Evolutionary conservation across 1,284 basidiomycete genomes (phyloP).

Genomic region (Ceratobasidium sp.): DNA sequence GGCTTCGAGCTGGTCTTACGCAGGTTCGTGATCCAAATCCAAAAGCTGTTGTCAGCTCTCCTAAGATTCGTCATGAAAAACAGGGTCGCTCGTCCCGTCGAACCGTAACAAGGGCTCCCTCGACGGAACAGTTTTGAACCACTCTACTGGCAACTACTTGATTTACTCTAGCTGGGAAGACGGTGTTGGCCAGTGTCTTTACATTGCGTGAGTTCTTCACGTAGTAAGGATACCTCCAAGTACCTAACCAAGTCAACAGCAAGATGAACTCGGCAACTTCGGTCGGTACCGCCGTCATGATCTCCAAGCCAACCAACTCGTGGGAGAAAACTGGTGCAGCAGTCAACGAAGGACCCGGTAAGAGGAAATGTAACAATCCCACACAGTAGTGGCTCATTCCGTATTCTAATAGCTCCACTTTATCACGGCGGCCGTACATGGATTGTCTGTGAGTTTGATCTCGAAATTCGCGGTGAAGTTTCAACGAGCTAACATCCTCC

Average conservation of each 20-base stretch:
- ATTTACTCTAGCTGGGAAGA: slow-evolving; percentile 51
- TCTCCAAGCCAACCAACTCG: slow-evolving; percentile 50
- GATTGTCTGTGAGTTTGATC: slow-evolving; percentile 27
- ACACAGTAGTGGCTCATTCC: neutral
- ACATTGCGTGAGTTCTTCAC: slow-evolving; percentile 47
- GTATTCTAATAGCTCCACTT: neutral
- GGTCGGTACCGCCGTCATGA: slow-evolving; percentile 51
- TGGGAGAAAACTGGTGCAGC: slow-evolving; percentile 34
- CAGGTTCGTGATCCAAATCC: neutral
- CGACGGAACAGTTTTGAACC: slow-evolving; percentile 50
- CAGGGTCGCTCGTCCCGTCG: slow-evolving; percentile 49
- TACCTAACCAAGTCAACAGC: slow-evolving; percentile 38
- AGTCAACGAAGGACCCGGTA: slow-evolving; percentile 39
- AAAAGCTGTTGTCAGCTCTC: neutral
- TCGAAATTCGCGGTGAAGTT: neutral
- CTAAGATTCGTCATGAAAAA: neutral
- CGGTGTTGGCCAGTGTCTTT: slow-evolving; percentile 51
- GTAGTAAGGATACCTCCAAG: neutral
- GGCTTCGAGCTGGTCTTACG: slow-evolving; percentile 46
- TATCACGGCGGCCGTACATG: slow-evolving; percentile 26
- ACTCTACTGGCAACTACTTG: slow-evolving; percentile 48
- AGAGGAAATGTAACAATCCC: neutral
- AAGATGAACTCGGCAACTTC: slow-evolving; percentile 51
- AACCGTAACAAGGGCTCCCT: slow-evolving; percentile 53
- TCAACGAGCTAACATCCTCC: slow-evolving; percentile 14